Percentiles rank a stretch among this genome's conserved stretches.
Evolutionary conservation across 352 stramenopile genomes (phyloP).

Genomic region (Phytophthora pluvialis): DNA sequence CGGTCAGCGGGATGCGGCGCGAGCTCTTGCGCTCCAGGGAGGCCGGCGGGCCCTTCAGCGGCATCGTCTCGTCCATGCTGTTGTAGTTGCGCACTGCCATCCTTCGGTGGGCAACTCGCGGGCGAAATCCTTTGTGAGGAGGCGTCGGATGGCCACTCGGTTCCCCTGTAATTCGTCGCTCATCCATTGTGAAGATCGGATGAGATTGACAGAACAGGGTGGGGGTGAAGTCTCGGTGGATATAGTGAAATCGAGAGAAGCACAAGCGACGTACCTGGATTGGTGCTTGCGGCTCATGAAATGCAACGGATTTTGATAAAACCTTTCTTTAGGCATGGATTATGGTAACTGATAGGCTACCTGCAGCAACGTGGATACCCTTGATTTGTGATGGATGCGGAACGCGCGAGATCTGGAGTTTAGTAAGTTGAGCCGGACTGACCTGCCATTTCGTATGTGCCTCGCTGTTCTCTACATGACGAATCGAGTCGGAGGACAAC

Average conservation of each 20-base stretch:
- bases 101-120: background rate
- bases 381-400: background rate
- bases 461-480: background rate
- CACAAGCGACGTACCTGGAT: no score
- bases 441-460: background rate
- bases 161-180: background rate
- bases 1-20: slow-evolving; percentile 65
- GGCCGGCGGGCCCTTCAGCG: slow-evolving; percentile 46
- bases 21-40: slow-evolving; percentile 28
- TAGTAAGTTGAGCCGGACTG: background rate
- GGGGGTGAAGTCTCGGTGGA: no score
- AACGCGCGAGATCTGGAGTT: background rate
- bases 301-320: no score
- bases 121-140: slow-evolving; percentile 34
- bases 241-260: no score
- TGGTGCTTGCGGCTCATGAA: no score
- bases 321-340: no score
- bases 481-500: slow-evolving; percentile 26
- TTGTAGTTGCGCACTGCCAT: slow-evolving; percentile 46
- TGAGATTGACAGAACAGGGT: background rate
- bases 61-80: slow-evolving; percentile 59
- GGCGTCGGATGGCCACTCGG: slow-evolving; percentile 5
- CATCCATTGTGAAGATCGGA: slow-evolving; percentile 17
- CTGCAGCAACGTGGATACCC: no score
- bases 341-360: no score